phyloP scores from a whole-genome alignment of 768 basidiomycete genomes.

The Lactarius psammicola region DNA sequence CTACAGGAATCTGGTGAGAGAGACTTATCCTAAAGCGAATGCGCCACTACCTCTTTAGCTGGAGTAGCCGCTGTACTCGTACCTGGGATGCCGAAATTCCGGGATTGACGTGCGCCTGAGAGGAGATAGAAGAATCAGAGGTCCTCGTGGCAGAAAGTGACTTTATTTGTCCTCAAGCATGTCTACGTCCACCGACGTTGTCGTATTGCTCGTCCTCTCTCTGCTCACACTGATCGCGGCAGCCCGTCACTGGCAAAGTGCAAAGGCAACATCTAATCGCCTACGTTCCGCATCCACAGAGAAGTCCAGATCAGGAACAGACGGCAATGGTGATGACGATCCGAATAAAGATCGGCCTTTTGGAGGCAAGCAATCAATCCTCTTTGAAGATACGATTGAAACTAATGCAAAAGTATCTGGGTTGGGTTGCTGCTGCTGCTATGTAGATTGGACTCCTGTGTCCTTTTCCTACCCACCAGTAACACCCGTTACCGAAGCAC shows the following conservation, averaged over 20 bases:
- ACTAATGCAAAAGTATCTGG: background rate
- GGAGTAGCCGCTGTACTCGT: background rate
- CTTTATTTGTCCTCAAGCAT: background rate
- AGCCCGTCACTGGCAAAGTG: background rate
- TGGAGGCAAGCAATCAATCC: slow-evolving; percentile 29
- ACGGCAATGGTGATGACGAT: background rate
- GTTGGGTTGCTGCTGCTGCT: background rate
- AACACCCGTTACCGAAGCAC: slow-evolving; percentile 40
- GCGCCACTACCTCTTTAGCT: background rate
- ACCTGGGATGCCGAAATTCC: background rate
- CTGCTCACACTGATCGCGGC: background rate
- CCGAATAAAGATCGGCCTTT: slow-evolving; percentile 31
- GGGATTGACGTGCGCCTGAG: background rate
- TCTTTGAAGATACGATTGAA: background rate
- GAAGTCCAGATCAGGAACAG: background rate
- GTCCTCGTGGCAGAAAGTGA: background rate
- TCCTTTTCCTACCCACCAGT: slow-evolving; percentile 53
- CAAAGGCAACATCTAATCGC: background rate
- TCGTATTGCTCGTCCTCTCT: background rate
- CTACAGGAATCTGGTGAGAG: background rate
- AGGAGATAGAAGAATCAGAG: background rate
- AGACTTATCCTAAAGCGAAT: background rate
- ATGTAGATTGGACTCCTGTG: slow-evolving; percentile 52
- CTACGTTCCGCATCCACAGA: background rate
- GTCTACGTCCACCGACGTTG: slow-evolving; percentile 1